Evolutionary conservation across 1,284 basidiomycete species (phyloP).

Genomic region (Microbotryum intermedium): DNA sequence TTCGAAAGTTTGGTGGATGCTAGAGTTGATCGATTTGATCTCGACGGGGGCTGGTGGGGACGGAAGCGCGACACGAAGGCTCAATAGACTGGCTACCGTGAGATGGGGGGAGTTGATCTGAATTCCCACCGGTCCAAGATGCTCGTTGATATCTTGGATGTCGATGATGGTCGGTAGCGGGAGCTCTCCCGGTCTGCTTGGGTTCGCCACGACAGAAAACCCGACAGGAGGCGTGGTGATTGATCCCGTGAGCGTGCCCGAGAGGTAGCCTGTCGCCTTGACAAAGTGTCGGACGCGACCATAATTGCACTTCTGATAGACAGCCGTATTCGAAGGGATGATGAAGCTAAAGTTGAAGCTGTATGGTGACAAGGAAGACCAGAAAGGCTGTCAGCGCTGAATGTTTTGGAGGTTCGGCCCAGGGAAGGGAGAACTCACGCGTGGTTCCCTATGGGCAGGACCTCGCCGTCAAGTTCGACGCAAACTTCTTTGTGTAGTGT

Average conservation of each 20-base stretch:
- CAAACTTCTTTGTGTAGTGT: conserved; percentile 17
- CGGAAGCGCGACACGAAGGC: conserved; percentile 11
- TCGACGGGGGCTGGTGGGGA: conserved; percentile 3
- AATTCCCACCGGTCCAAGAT: conserved; percentile 14
- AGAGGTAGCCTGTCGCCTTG: conserved; percentile 16
- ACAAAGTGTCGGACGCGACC: conserved; percentile 24
- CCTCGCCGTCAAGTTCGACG: conserved; percentile 19
- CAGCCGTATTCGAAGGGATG: conserved; percentile 17
- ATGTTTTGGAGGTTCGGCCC: too few relatives aligned
- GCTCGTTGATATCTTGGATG: not conserved
- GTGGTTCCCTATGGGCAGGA: conserved; percentile 18
- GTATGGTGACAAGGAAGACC: not conserved
- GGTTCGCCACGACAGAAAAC: conserved; percentile 14
- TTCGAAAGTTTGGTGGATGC: conserved; percentile 9
- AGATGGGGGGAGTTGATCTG: conserved; percentile 20
- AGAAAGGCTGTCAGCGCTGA: too few relatives aligned
- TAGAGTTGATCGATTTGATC: conserved; percentile 11
- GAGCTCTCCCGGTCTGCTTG: conserved; percentile 13
- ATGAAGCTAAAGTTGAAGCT: conserved; percentile 29
- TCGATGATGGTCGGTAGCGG: conserved; percentile 8
- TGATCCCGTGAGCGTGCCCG: not conserved
- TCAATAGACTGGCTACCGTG: conserved; percentile 19
- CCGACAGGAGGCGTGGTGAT: conserved; percentile 2
- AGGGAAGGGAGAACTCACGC: conserved; percentile 5
- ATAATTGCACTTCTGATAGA: conserved; percentile 9